Conservation (phyloP, 495 filamentous ascomycete genomes). For the Neurospora sp. region DNA sequence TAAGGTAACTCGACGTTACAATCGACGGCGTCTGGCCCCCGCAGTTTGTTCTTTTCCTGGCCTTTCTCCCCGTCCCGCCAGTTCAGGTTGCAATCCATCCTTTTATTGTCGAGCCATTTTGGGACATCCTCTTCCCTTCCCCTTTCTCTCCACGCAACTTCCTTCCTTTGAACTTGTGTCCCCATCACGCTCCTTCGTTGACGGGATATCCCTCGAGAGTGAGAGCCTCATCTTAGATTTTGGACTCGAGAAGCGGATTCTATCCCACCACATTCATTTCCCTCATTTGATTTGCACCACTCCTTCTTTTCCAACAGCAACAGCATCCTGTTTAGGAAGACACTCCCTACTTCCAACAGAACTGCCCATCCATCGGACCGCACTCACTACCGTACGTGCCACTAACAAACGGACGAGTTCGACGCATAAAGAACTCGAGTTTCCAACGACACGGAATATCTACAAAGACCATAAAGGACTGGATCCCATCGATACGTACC, state of each 20-base stretch:
- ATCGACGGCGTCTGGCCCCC: not conserved
- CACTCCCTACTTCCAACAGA: not conserved
- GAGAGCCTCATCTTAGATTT: not conserved
- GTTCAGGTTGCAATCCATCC: not conserved
- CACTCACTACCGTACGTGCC: not conserved
- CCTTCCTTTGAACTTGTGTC: not conserved
- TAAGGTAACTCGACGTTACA: not conserved
- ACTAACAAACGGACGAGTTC: not conserved
- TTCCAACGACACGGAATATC: not conserved
- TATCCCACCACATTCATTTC: not conserved
- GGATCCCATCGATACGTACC: conserved; percentile 1
- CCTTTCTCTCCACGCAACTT: not conserved
- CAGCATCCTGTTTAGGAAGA: not conserved
- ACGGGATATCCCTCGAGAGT: not conserved
- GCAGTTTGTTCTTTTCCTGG: conserved; percentile 1
- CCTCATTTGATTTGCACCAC: not conserved
- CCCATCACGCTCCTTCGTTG: not conserved
- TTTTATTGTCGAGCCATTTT: not conserved
- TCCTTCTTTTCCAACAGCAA: not conserved
- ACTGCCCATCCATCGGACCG: not conserved
- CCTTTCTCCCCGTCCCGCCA: not conserved
- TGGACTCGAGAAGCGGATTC: not conserved
- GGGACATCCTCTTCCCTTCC: not conserved
- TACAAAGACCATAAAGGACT: conserved; percentile 2
- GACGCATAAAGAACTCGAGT: not conserved